Percentiles rank a stretch among this genome's conserved stretches.
These are phyloP conservation scores for Escallonia herrerae DNA, from an alignment of 129 eudicot species.

Conservation along the genomic window DNA sequence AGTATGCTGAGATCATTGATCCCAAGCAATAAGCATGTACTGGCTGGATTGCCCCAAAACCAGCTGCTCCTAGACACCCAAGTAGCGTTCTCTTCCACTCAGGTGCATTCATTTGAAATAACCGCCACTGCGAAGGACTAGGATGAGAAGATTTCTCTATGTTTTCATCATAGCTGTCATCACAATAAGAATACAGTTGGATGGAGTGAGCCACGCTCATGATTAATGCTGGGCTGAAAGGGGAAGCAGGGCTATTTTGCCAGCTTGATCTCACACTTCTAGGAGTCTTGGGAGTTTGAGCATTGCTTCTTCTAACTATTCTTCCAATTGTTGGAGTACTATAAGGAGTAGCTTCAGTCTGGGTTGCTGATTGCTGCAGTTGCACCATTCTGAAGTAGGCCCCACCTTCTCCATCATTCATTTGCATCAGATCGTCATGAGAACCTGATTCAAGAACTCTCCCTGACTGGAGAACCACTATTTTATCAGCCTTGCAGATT, in stretches of 20 bases:
- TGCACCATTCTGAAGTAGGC: constrained; percentile 63
- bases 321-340: constrained; percentile 6
- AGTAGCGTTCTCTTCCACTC: constrained; percentile 73
- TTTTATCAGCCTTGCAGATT: constrained; percentile 52
- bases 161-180: constrained; percentile 31
- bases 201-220: constrained; percentile 37
- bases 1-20: constrained; percentile 56
- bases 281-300: constrained; percentile 25
- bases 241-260: constrained; percentile 50
- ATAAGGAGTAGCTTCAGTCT: constrained; percentile 19
- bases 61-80: constrained; percentile 60
- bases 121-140: constrained; percentile 49
- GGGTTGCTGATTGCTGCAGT: constrained; percentile 49
- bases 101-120: constrained; percentile 58
- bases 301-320: not conserved
- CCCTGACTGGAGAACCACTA: constrained; percentile 60
- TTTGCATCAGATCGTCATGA: constrained; percentile 52
- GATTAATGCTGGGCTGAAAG: constrained; percentile 41
- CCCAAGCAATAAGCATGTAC: constrained; percentile 67
- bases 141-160: constrained; percentile 6
- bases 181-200: constrained; percentile 25
- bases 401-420: constrained; percentile 33
- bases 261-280: constrained; percentile 40
- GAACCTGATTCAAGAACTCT: constrained; percentile 64
- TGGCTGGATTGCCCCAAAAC: constrained; percentile 54